These are phyloP conservation scores for Brassica nigra DNA, from an alignment of 345 rosid species.

Conservation along the genomic window DNA sequence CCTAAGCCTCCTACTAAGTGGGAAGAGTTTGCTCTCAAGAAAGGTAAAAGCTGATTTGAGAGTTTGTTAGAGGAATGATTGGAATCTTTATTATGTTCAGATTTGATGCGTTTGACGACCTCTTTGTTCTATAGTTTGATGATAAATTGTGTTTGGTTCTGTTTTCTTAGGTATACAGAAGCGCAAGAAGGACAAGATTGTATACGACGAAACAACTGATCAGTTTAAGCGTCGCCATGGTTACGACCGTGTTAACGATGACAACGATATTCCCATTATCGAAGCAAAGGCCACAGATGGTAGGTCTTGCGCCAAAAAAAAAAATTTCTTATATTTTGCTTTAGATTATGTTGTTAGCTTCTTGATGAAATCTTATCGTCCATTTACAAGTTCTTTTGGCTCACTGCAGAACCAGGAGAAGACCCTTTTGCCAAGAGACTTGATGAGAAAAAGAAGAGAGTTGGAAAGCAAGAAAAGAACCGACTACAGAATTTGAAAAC, in stretches of 20 bases:
- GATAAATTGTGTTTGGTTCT: conserved; percentile 2
- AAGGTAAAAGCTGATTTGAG: conserved; percentile 44
- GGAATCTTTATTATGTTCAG: conserved; percentile 3
- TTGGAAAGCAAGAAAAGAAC: conserved; percentile 76
- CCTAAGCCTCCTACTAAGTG: conserved; percentile 46
- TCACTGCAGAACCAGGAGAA: conserved; percentile 67
- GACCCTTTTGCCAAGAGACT: conserved; percentile 87
- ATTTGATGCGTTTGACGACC: not conserved
- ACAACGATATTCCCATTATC: conserved; percentile 74
- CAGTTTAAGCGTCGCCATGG: conserved; percentile 88
- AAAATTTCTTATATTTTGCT: not conserved
- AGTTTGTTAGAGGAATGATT: no score
- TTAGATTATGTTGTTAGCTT: conserved; percentile 1
- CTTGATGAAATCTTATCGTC: conserved; percentile 4
- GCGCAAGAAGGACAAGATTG: conserved; percentile 77
- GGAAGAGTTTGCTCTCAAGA: conserved; percentile 46
- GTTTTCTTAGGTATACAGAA: conserved; percentile 72
- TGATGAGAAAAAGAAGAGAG: conserved; percentile 73
- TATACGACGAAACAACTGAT: conserved; percentile 83
- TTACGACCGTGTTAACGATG: conserved; percentile 91
- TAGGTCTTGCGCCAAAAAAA: conserved; percentile 28
- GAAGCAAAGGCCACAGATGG: conserved; percentile 89
- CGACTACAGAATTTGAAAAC: conserved; percentile 69
- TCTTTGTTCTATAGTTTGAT: not conserved
- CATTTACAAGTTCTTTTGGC: conserved; percentile 18